These are phyloP conservation scores for Magnusiomyces fungicola DNA, from an alignment of 1,139 yeast genomes.

Conservation along the genomic window DNA sequence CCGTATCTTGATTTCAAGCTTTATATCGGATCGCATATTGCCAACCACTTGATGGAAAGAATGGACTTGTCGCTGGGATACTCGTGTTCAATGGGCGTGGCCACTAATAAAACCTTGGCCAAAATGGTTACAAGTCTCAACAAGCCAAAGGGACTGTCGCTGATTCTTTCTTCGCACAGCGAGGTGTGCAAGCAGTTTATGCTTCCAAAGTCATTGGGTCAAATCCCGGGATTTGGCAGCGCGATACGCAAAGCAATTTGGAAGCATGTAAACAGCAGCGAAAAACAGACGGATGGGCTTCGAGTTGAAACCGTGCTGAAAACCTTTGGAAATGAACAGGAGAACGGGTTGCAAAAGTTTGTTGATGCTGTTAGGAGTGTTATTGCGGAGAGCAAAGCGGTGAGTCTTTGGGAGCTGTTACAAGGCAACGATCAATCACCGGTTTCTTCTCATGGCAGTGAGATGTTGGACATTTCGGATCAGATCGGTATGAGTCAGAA, in stretches of 20 bases:
- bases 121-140: slow-evolving; percentile 30
- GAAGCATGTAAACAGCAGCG: background rate
- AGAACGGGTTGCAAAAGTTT: background rate
- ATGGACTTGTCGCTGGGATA: slow-evolving; percentile 27
- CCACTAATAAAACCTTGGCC: slow-evolving; percentile 28
- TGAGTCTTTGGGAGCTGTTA: slow-evolving; percentile 26
- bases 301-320: slow-evolving; percentile 4
- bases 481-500: slow-evolving; percentile 18
- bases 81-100: slow-evolving; percentile 33
- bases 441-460: too few species aligned
- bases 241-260: slow-evolving; percentile 16
- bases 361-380: slow-evolving; percentile 5
- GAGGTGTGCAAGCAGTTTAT: slow-evolving; percentile 21
- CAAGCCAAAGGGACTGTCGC: slow-evolving; percentile 32
- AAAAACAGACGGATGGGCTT: background rate
- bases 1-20: slow-evolving; percentile 13
- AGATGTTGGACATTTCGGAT: background rate
- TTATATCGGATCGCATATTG: slow-evolving; percentile 30
- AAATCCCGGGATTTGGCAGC: slow-evolving; percentile 30
- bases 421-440: slow-evolving; percentile 26
- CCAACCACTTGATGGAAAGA: slow-evolving; percentile 25
- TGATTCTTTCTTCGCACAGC: slow-evolving; percentile 23
- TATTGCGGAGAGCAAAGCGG: slow-evolving; percentile 17
- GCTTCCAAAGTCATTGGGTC: slow-evolving; percentile 17
- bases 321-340: slow-evolving; percentile 2